Evolutionary conservation across 257 asterid genomes (phyloP), one percentile per base, ranked within the genome.

Genomic region (Petunia secreta): DNA sequence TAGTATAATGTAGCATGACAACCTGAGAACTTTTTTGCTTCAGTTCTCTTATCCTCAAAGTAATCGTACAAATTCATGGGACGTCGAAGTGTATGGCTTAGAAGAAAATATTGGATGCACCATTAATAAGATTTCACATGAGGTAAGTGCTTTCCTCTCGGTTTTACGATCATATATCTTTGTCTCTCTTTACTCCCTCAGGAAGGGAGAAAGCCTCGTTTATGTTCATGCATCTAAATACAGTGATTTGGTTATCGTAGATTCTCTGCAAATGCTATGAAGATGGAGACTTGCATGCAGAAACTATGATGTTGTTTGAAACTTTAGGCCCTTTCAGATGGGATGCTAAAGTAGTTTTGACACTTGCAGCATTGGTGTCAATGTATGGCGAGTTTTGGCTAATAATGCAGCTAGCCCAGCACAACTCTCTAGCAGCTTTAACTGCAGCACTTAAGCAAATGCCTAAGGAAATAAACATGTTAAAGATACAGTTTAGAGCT

Each of bases 341-440:
- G 98, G 95, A 91, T 44, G 91, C 90, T 36, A 93, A 93, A 85
- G 85, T 83, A 62, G 88, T 80, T 77, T 53, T 93, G 62, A 88
- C 87, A 68, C 88, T 92, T 4, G 92, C 97, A 60, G 89, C 92
- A 14, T 83, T 92, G 10, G 80, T 85, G 43, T 76, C 65, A 44
- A 82, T 66, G 60, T 89, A 86, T 78, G 94, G 91, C 15, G 54
- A 84, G 64, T 90, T 91, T 84, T 76, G 87, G 87, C 93, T 93
- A 85, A 68, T 87, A 43, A 67, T 77, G 63, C 90, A 86, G 84
- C 85, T 76, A 39, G 87, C 86, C 78, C 81, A 90, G 8, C 81
- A 67, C 4, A 87, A 87, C 59, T 83, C 82, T 39, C 75, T 90
- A 81, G 95, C 98, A 3, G 68, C 76, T 1, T 55, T 82, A 40